phyloP scores from a whole-genome alignment of 257 asterid species.

The Solanum raphanifolium region DNA sequence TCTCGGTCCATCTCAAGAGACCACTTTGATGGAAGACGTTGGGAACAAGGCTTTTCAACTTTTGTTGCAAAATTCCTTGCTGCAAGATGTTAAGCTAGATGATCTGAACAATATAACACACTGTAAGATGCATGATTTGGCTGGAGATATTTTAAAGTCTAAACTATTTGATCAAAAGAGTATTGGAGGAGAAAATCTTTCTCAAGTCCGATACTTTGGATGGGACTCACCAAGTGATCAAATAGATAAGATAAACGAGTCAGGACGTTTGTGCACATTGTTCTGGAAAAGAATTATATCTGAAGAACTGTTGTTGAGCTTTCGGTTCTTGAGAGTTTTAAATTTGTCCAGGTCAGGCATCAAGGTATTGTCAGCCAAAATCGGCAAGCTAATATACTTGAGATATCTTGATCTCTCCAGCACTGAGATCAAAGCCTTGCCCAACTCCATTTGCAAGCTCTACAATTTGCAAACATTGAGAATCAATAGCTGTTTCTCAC shows the following conservation, averaged over 20 bases:
- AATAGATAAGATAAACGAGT: no score
- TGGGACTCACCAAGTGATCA: no score
- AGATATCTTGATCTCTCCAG: neutral
- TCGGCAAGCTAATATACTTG: neutral
- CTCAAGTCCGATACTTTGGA: no score
- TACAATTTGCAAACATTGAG: constrained; percentile 12
- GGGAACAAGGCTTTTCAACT: neutral
- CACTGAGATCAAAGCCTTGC: neutral
- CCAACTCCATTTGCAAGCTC: neutral
- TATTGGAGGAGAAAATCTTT: no score
- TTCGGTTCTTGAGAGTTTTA: neutral
- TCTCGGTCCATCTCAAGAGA: neutral
- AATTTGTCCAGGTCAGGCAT: neutral
- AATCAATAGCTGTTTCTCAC: neutral
- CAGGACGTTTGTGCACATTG: neutral
- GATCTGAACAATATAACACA: no score
- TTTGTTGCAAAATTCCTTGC: no score
- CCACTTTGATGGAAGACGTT: constrained; percentile 5
- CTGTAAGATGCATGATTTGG: neutral
- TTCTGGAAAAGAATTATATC: neutral
- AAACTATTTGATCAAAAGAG: neutral
- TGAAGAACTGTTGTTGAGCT: neutral
- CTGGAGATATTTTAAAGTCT: neutral
- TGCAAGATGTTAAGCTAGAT: no score
- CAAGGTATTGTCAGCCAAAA: neutral